Conservation (phyloP, 441 rosid genomes). For the Pelargonium australe region DNA sequence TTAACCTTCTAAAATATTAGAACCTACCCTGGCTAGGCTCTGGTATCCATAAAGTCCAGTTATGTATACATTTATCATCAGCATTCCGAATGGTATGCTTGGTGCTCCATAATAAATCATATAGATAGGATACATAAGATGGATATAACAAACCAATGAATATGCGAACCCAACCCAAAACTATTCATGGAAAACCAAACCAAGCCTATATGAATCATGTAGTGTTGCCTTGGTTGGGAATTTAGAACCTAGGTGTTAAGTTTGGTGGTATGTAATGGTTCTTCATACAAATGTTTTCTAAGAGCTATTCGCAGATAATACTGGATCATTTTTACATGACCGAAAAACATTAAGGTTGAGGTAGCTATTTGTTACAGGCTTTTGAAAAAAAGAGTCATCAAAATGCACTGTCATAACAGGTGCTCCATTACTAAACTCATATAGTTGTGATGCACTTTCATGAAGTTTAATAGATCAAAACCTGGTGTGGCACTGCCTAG, state of each 20-base stretch:
- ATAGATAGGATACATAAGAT: not conserved
- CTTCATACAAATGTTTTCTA: slow-evolving; percentile 3
- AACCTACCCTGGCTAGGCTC: not conserved
- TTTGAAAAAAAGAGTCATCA: not conserved
- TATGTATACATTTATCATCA: not conserved
- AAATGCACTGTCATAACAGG: not conserved
- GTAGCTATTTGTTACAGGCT: not conserved
- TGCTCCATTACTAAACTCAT: not conserved
- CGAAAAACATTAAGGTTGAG: not conserved
- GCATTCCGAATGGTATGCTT: not conserved
- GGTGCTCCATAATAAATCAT: not conserved
- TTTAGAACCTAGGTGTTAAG: not conserved
- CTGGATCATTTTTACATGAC: not conserved
- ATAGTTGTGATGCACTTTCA: not conserved
- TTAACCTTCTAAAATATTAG: slow-evolving; percentile 3
- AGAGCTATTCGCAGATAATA: not conserved
- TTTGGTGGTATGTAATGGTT: not conserved
- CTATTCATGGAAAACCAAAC: not conserved
- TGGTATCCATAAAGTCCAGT: not conserved
- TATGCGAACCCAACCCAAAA: not conserved
- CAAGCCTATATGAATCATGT: not conserved
- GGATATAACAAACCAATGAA: not conserved
- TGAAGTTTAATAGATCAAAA: not conserved
- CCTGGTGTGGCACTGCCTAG: not conserved
- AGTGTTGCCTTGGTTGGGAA: not conserved